A percentile compares a stretch with the other conserved stretches of the same genome.
These are phyloP conservation scores for Senna siamea DNA, from an alignment of 306 rosid genomes.

Conservation along the genomic window DNA sequence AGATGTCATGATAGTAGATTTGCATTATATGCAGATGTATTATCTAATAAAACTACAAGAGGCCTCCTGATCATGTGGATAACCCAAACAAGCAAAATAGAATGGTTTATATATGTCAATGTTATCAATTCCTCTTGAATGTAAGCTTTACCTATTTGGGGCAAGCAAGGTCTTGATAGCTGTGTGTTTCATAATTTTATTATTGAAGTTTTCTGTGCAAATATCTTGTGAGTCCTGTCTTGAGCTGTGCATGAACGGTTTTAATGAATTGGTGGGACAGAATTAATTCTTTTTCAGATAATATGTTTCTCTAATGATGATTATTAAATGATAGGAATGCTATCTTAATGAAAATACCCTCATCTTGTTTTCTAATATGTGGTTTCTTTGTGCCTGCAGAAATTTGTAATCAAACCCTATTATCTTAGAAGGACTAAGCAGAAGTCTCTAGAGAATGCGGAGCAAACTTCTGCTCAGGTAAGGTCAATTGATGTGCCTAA, in stretches of 20 bases:
- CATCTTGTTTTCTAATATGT: constrained; percentile 21
- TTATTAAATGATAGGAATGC: not conserved
- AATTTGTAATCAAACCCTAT: constrained; percentile 75
- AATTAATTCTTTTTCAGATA: constrained; percentile 28
- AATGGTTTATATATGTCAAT: not conserved
- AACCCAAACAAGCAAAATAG: not conserved
- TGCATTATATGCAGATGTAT: not conserved
- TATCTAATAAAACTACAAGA: not conserved
- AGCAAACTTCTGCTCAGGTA: constrained; percentile 76
- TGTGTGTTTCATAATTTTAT: too few relatives aligned
- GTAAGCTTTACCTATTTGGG: not conserved
- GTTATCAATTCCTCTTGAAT: not conserved
- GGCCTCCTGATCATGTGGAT: not conserved
- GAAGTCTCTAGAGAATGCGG: constrained; percentile 77
- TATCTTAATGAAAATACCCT: constrained; percentile 12
- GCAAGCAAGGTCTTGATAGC: not conserved
- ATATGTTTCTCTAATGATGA: constrained; percentile 1
- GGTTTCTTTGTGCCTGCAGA: constrained; percentile 58
- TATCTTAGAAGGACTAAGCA: constrained; percentile 75
- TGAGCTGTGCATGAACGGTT: constrained; percentile 4
- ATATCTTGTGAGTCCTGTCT: constrained; percentile 8
- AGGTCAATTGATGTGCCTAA: constrained; percentile 31
- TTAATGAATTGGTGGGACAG: constrained; percentile 1
- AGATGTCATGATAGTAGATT: not conserved
- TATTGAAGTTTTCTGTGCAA: constrained; percentile 10